These are phyloP conservation scores for Diutina catenulata DNA, from an alignment of 1,139 yeast species.

Conservation along the genomic window DNA sequence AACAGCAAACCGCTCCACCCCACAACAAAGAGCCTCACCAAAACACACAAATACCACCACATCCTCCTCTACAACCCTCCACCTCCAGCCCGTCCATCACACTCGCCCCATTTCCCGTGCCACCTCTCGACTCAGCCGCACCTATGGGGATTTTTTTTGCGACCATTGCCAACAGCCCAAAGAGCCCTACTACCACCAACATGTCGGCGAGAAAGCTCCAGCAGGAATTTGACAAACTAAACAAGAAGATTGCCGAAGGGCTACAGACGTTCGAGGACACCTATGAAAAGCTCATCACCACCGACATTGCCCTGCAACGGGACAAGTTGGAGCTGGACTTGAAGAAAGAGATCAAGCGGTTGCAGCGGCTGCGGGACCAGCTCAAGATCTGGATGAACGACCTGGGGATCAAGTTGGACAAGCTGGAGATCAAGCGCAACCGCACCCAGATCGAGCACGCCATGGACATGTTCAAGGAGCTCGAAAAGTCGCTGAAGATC, in stretches of 20 bases:
- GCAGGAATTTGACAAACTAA: conserved; percentile 87
- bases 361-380: conserved; percentile 12
- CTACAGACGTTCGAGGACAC: conserved; percentile 75
- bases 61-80: too few relatives aligned
- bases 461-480: conserved; percentile 94
- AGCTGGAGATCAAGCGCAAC: conserved; percentile 59
- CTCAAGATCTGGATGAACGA: conserved; percentile 41
- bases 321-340: conserved; percentile 11
- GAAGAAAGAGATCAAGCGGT: conserved; percentile 11
- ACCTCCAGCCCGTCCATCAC: too few relatives aligned
- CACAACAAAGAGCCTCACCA: too few relatives aligned
- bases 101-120: too few relatives aligned
- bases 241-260: conserved; percentile 94
- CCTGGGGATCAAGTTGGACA: conserved; percentile 85
- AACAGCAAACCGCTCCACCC: too few relatives aligned
- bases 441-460: conserved; percentile 65
- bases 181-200: conserved; percentile 1
- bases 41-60: too few relatives aligned
- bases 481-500: conserved; percentile 89
- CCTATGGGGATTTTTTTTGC: too few relatives aligned
- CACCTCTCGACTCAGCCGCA: too few relatives aligned
- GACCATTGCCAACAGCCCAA: too few relatives aligned
- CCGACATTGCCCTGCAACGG: conserved; percentile 57
- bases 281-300: conserved; percentile 72
- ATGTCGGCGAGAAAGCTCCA: conserved; percentile 40